Percentiles rank a stretch among this genome's conserved stretches.
Conservation (phyloP, 305 asterid genomes). For the Ruellia speciosa region DNA sequence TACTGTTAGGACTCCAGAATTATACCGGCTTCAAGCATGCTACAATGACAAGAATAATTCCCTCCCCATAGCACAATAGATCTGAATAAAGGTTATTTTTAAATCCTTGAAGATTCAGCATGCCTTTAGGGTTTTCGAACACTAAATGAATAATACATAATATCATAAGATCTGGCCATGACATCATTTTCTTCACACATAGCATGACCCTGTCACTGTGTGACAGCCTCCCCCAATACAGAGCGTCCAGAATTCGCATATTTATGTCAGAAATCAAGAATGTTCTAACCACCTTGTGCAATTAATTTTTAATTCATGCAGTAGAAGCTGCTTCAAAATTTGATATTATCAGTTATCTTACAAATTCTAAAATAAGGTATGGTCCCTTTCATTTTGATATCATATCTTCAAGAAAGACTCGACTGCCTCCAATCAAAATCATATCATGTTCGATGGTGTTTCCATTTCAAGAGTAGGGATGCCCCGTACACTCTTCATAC, state of each 20-base stretch:
- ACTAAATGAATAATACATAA: too few relatives aligned
- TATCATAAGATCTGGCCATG: not conserved
- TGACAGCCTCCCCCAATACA: not conserved
- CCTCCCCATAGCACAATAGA: too few relatives aligned
- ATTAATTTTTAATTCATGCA: not conserved
- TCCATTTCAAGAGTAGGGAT: not conserved
- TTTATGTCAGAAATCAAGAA: not conserved
- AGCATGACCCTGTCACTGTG: not conserved
- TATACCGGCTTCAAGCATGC: constrained; percentile 1
- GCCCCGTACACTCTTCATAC: too few relatives aligned
- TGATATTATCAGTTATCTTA: not conserved
- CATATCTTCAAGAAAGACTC: not conserved
- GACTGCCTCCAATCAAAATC: not conserved
- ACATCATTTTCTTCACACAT: not conserved
- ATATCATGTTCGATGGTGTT: not conserved
- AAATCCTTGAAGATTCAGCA: too few relatives aligned
- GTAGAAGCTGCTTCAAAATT: not conserved
- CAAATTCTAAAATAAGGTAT: not conserved
- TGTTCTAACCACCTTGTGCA: not conserved
- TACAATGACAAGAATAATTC: not conserved
- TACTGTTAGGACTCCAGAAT: not conserved
- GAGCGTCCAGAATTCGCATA: not conserved
- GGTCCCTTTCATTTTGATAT: not conserved
- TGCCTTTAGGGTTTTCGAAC: too few relatives aligned
- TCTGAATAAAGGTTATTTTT: too few relatives aligned